These are phyloP conservation scores for Phytophthora sp. DNA, from an alignment of 352 stramenopile species.

Conservation along the genomic window DNA sequence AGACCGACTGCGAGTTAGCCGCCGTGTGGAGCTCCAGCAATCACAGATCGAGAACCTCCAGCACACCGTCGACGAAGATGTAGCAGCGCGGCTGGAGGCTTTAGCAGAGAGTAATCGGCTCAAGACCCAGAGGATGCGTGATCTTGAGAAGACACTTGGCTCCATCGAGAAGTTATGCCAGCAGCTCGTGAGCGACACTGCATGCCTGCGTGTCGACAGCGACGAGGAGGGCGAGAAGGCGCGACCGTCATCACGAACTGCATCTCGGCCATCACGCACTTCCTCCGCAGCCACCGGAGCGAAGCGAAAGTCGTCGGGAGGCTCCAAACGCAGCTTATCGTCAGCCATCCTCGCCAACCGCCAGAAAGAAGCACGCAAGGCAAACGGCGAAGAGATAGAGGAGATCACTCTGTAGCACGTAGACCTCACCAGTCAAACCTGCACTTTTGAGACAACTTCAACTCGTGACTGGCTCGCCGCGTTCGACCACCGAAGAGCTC, in stretches of 20 bases:
- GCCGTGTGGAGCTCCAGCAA: conserved; percentile 49
- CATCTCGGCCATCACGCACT: conserved; percentile 5
- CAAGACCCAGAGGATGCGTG: conserved; percentile 61
- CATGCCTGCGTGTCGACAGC: conserved; percentile 43
- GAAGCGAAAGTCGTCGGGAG: conserved; percentile 9
- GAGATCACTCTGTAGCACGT: conserved; percentile 37
- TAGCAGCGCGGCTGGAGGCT: conserved; percentile 45
- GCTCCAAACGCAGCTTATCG: conserved; percentile 32
- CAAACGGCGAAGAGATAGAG: conserved; percentile 50
- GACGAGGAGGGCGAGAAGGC: conserved; percentile 16
- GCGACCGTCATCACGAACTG: conserved; percentile 6
- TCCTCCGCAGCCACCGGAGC: conserved; percentile 5
- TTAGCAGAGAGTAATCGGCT: conserved; percentile 63
- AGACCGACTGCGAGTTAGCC: conserved; percentile 26
- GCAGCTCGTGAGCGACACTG: conserved; percentile 61
- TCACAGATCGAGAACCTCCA: conserved; percentile 53
- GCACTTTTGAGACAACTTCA: no score
- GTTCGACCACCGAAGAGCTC: conserved; percentile 19
- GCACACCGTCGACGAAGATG: conserved; percentile 47
- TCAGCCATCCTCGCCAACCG: conserved; percentile 41
- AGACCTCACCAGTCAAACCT: neutral
- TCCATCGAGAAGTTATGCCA: conserved; percentile 74
- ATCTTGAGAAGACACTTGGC: conserved; percentile 62
- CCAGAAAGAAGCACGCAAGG: conserved; percentile 39
- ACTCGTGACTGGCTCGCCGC: no score